Evolutionary conservation across 2,329 filamentous ascomycete species (phyloP).

Genomic region (Hypoxylon sp.): DNA sequence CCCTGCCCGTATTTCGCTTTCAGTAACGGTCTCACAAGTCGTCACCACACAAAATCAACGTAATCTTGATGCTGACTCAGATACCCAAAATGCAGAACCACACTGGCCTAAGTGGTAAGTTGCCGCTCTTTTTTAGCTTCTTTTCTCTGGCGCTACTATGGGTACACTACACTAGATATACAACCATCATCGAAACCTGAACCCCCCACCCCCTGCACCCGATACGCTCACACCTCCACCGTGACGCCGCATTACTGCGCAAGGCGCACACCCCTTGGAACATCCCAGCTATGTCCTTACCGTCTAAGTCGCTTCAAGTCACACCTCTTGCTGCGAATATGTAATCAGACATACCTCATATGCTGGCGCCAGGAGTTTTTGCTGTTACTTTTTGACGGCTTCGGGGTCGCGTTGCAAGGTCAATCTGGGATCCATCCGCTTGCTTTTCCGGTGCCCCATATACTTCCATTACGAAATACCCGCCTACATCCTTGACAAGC

Average conservation of each 20-base stretch:
- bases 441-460: constrained; percentile 44
- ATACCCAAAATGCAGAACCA: constrained; percentile 49
- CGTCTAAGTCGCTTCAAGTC: constrained; percentile 47
- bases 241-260: constrained; percentile 44
- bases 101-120: constrained; percentile 51
- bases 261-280: constrained; percentile 25
- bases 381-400: constrained; percentile 48
- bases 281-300: constrained; percentile 41
- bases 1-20: constrained; percentile 22
- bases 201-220: constrained; percentile 25
- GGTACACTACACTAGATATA: constrained; percentile 13
- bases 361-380: constrained; percentile 49
- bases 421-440: constrained; percentile 45
- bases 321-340: constrained; percentile 48
- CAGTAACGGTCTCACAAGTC: constrained; percentile 34
- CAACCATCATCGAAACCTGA: constrained; percentile 43
- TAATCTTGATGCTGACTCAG: constrained; percentile 52
- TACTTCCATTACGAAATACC: constrained; percentile 48
- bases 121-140: constrained; percentile 39
- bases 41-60: constrained; percentile 31
- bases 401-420: constrained; percentile 49
- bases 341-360: constrained; percentile 53
- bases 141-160: constrained; percentile 29
- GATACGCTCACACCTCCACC: constrained; percentile 43
- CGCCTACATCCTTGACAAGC: constrained; percentile 42